Evolutionary conservation across 2,329 filamentous ascomycete genomes (phyloP).

Genomic region (Pseudocercospora fijiensis): DNA sequence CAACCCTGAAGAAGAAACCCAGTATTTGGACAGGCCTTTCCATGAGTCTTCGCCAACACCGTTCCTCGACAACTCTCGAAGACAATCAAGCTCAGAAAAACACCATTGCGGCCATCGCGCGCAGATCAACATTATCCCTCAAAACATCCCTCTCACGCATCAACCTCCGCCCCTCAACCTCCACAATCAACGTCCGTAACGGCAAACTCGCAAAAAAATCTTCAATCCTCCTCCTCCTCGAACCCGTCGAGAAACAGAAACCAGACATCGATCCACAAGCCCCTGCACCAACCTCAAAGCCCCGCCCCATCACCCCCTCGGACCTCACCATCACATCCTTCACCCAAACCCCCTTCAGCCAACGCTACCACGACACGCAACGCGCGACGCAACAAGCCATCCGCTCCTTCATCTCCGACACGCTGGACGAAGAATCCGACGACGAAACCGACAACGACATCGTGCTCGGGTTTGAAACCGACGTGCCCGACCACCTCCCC

Average conservation of each 20-base stretch:
- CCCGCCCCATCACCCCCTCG: slow-evolving; percentile 9
- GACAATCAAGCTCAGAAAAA: background rate
- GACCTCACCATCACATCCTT: slow-evolving; percentile 34
- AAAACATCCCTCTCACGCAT: slow-evolving; percentile 15
- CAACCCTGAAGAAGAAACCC: slow-evolving; percentile 14
- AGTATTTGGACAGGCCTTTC: slow-evolving; percentile 15
- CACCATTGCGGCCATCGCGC: background rate
- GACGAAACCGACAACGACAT: slow-evolving; percentile 27
- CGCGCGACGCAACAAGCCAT: slow-evolving; percentile 30
- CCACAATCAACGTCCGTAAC: slow-evolving; percentile 16
- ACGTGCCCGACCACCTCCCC: slow-evolving; percentile 47
- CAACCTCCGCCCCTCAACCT: slow-evolving; percentile 8
- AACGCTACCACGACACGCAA: slow-evolving; percentile 34
- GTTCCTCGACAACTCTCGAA: slow-evolving; percentile 4
- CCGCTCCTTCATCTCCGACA: slow-evolving; percentile 29
- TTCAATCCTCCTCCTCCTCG: too few relatives aligned
- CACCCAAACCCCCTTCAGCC: slow-evolving; percentile 34
- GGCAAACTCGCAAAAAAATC: slow-evolving; percentile 9
- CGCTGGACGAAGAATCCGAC: slow-evolving; percentile 28
- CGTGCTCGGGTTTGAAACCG: slow-evolving; percentile 36
- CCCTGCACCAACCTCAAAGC: background rate
- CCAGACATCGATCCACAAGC: background rate
- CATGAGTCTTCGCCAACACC: slow-evolving; percentile 15
- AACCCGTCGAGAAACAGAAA: background rate
- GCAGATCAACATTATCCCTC: background rate